Evolutionary conservation across 768 basidiomycete species (phyloP), one percentile per base, ranked within the genome.

Genomic region (Udeniomyces megalosporus): DNA sequence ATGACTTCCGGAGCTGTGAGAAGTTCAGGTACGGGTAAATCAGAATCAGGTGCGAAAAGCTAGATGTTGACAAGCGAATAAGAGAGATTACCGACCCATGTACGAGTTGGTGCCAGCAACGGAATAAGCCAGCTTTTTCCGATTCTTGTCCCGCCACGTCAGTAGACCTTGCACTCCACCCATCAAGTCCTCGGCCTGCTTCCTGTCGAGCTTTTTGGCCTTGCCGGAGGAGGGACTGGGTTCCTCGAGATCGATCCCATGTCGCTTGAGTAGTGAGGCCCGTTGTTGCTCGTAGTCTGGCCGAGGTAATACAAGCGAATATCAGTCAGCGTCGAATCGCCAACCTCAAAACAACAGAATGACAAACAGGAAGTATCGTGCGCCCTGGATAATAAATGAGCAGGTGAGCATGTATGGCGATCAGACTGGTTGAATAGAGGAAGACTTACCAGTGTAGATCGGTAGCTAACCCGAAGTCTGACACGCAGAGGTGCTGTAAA

Each of bases 161-260:
- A 97, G 87, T 65, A 96, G 76, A 26, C 88, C 87, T 6, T 67
- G 72, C 70, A 84, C 79, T 2, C 86, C 88, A 67, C 67, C 86
- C 86, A 89, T 86, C 66, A 88, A 78, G 63, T 80, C 75, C 75
- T 86, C 83, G 65, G 78, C 78, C 62, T 79, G 75, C 52, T 80
- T 59, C 24, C 78, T 71, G 31, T 63, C 61, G 22, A 63, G 47
- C 35, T 50, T 50, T 49, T 58, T 63, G 0, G 26, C 35, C 26
- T 32, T 1, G 46, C 26, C 1, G 42, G 47, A n/a, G 31, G 32
- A 17, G 4, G 55, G 20, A 4, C 34, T 80, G 78, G 68, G 79
- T 77, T 90, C 88, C 69, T 88, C 89, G 45, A 99, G 81, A 75
- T 96, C 93, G 67, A 97, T 86, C 2, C 93, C 93, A 74, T 97